These are phyloP conservation scores for Teratosphaeria gauchensis DNA, from an alignment of 2,329 filamentous ascomycete species.

Conservation along the genomic window DNA sequence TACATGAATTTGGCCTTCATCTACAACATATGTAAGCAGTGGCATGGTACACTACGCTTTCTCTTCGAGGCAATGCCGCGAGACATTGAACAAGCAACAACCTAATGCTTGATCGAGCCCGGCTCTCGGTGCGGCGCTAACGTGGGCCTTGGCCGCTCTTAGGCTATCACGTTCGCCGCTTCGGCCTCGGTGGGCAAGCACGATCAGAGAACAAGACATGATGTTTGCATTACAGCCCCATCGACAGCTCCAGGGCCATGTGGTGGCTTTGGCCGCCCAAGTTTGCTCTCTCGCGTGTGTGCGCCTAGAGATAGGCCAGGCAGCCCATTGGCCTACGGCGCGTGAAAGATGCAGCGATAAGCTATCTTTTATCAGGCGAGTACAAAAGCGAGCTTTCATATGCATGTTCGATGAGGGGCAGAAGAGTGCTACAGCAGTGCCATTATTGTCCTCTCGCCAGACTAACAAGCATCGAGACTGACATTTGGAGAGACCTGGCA, in stretches of 20 bases:
- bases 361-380: background rate
- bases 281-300: background rate
- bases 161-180: background rate
- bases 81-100: background rate
- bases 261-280: background rate
- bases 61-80: background rate
- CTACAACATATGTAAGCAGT: too few species aligned
- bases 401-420: background rate
- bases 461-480: too few species aligned
- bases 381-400: background rate
- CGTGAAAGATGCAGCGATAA: background rate
- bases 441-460: background rate
- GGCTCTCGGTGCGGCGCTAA: background rate
- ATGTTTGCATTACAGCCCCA: too few species aligned
- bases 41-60: background rate
- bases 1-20: too few species aligned
- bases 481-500: too few species aligned
- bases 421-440: background rate
- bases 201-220: background rate
- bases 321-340: background rate
- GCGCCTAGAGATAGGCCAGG: background rate
- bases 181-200: background rate
- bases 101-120: background rate
- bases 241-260: too few species aligned
- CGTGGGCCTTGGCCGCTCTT: background rate